Percentiles rank a stretch among this genome's conserved stretches.
Conservation (phyloP, 768 basidiomycete species). For the Boletus rex-veris region DNA sequence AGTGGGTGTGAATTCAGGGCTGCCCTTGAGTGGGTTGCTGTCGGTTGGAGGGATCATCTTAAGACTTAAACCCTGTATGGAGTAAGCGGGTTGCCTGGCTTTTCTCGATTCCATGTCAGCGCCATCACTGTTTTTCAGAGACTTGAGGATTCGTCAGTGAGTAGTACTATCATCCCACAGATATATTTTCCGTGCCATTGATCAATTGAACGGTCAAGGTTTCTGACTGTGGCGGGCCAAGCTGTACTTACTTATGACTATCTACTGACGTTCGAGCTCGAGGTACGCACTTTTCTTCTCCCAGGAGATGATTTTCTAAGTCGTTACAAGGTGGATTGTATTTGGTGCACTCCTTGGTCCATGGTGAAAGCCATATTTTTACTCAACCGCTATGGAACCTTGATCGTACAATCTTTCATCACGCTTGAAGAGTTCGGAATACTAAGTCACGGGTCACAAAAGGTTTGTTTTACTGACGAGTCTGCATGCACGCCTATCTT, state of each 20-base stretch:
- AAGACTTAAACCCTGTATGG: neutral
- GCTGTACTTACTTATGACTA: slow-evolving; percentile 15
- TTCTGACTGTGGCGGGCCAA: slow-evolving; percentile 1
- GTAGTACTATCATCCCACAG: neutral
- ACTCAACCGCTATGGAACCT: slow-evolving; percentile 17
- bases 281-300: slow-evolving; percentile 4
- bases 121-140: neutral
- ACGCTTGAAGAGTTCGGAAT: slow-evolving; percentile 14
- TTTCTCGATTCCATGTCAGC: neutral
- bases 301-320: neutral
- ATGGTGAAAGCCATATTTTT: slow-evolving; percentile 13
- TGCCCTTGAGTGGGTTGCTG: too few species aligned
- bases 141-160: slow-evolving; percentile 1
- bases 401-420: slow-evolving; percentile 9
- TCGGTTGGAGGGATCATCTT: too few species aligned
- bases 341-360: slow-evolving; percentile 12
- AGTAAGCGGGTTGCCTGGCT: neutral
- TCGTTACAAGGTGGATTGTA: slow-evolving; percentile 3
- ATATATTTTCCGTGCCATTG: neutral
- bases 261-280: slow-evolving; percentile 15
- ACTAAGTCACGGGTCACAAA: slow-evolving; percentile 7
- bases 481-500: neutral
- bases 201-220: neutral
- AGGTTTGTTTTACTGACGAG: too few species aligned
- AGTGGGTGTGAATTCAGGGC: too few species aligned